Percentiles rank a stretch among this genome's conserved stretches.
These are phyloP conservation scores for Xylariaceae sp. DNA, from an alignment of 2,329 filamentous ascomycete genomes.

Conservation along the genomic window DNA sequence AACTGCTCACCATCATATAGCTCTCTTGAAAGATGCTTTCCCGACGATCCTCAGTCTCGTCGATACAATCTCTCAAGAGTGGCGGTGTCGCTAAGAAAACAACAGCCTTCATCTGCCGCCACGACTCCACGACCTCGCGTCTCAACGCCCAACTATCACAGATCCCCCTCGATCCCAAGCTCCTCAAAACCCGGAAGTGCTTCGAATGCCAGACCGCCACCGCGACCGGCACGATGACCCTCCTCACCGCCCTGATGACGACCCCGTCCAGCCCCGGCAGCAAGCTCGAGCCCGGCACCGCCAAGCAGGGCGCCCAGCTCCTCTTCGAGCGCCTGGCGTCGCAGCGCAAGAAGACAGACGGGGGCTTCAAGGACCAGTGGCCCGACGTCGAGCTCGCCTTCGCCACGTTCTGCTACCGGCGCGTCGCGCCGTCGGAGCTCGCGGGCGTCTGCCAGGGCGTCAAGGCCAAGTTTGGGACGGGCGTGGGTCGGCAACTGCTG, in stretches of 20 bases:
- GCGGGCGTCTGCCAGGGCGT: background rate
- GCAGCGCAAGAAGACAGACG: background rate
- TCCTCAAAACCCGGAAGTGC: slow-evolving; percentile 1
- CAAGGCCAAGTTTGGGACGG: background rate
- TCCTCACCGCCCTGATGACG: background rate
- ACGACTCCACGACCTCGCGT: background rate
- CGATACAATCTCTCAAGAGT: background rate
- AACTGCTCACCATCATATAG: background rate
- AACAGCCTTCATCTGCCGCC: slow-evolving; percentile 2
- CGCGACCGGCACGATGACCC: background rate
- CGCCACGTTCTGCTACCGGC: slow-evolving; percentile 1
- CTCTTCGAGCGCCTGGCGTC: slow-evolving; percentile 2
- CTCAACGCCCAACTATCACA: slow-evolving; percentile 2
- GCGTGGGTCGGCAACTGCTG: slow-evolving; percentile 1
- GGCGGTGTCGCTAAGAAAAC: background rate
- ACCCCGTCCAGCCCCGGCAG: background rate
- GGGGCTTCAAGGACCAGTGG: slow-evolving; percentile 1
- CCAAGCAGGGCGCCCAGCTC: background rate
- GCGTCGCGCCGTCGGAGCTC: background rate
- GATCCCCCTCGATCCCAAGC: background rate
- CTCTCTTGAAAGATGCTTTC: background rate
- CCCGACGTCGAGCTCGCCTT: background rate
- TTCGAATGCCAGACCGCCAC: slow-evolving; percentile 5
- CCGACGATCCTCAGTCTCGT: background rate
- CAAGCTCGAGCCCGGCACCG: background rate